Evolutionary conservation across 1,139 yeast genomes (phyloP).

Genomic region (Suhomyces guaymorum): DNA sequence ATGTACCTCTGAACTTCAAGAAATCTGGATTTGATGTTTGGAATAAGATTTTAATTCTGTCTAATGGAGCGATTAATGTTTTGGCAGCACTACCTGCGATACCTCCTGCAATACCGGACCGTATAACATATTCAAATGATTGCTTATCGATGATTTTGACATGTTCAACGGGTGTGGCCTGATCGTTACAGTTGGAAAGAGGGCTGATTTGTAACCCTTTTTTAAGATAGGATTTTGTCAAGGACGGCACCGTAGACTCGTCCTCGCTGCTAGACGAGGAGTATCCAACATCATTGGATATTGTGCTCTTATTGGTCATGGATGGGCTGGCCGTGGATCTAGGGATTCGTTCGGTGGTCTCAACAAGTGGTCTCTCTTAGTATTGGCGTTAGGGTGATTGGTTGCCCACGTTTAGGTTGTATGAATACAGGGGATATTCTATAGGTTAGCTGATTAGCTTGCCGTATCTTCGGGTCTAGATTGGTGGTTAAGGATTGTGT

Average conservation of each 20-base stretch:
- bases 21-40: constrained; percentile 95
- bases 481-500: constrained; percentile 4
- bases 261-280: constrained; percentile 2
- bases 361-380: too few species aligned
- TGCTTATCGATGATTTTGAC: constrained; percentile 55
- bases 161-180: constrained; percentile 27
- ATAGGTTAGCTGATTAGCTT: too few species aligned
- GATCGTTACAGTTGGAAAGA: constrained; percentile 25
- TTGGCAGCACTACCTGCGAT: constrained; percentile 94
- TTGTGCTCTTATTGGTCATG: constrained; percentile 7
- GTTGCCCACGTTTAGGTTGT: too few species aligned
- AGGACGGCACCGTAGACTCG: constrained; percentile 56
- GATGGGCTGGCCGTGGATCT: too few species aligned
- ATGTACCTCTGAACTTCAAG: constrained; percentile 74
- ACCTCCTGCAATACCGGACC: constrained; percentile 94
- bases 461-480: too few species aligned
- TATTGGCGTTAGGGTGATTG: too few species aligned
- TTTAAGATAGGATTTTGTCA: constrained; percentile 32
- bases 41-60: constrained; percentile 88
- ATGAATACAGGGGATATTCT: too few species aligned
- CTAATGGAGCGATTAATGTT: constrained; percentile 92
- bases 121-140: constrained; percentile 72
- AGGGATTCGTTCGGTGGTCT: too few species aligned
- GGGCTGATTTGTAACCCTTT: constrained; percentile 11
- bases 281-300: constrained; percentile 7